Conservation (phyloP, 2,329 filamentous ascomycete species). For the Fusarium xylarioides region DNA sequence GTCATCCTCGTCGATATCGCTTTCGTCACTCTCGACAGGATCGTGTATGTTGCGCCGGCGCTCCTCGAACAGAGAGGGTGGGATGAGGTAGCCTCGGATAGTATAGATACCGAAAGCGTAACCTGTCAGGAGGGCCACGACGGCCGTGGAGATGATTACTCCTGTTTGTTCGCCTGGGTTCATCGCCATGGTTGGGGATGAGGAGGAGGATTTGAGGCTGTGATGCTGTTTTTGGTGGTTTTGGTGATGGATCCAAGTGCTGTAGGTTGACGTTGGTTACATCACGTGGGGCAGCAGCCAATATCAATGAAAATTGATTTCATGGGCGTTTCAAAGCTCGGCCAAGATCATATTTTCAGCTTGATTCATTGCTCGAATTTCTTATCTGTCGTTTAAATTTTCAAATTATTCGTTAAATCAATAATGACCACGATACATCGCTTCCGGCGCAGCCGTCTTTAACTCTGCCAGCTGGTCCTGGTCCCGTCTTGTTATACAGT, state of each 20-base stretch:
- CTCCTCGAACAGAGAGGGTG: constrained; percentile 65
- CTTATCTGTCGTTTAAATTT: not conserved
- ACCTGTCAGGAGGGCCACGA: constrained; percentile 78
- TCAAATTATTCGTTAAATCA: not conserved
- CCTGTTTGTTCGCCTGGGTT: constrained; percentile 59
- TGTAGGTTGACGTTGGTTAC: constrained; percentile 4
- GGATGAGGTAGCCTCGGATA: constrained; percentile 66
- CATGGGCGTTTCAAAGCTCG: not conserved
- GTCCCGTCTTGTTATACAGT: not conserved
- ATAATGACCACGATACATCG: too few species aligned
- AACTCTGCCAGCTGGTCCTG: not conserved
- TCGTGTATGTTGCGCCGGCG: constrained; percentile 65
- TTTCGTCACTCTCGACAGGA: constrained; percentile 74
- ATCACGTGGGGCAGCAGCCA: constrained; percentile 32
- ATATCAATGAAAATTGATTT: not conserved
- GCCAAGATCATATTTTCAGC: not conserved
- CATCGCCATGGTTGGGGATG: constrained; percentile 33
- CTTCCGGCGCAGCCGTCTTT: not conserved
- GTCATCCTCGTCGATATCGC: constrained; percentile 70
- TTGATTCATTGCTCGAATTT: not conserved
- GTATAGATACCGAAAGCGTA: constrained; percentile 85
- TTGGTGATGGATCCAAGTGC: constrained; percentile 23
- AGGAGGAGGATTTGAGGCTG: not conserved
- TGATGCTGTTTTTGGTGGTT: constrained; percentile 7
- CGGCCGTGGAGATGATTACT: constrained; percentile 76